Conservation (phyloP, 2,329 filamentous ascomycete species). For the Alternaria postmessia region DNA sequence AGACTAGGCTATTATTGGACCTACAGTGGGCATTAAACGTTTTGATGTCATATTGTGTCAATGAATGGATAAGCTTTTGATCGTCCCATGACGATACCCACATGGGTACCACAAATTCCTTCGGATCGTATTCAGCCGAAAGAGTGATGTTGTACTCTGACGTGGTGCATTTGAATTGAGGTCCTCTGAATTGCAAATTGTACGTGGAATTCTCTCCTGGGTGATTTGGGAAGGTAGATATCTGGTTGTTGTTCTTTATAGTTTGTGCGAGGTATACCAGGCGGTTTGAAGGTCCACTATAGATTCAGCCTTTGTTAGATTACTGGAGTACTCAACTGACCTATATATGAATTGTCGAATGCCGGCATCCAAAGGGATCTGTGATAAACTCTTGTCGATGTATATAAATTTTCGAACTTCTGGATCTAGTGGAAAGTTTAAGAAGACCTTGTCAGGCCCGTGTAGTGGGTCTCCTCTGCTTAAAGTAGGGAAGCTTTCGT, state of each 20-base stretch:
- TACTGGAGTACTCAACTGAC: not conserved
- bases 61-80: not conserved
- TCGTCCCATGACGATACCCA: too few relatives aligned
- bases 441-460: too few relatives aligned
- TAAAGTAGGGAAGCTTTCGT: not conserved
- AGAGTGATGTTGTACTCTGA: not conserved
- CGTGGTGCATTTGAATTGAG: not conserved
- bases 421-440: too few relatives aligned
- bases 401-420: too few relatives aligned
- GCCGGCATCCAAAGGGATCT: too few relatives aligned
- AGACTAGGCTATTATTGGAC: not conserved
- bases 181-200: not conserved
- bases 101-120: not conserved
- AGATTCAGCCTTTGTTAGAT: not conserved
- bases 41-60: not conserved
- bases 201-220: not conserved
- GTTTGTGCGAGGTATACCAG: not conserved
- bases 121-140: too few relatives aligned
- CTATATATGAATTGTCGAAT: not conserved
- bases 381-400: too few relatives aligned
- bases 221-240: not conserved
- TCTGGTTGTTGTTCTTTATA: not conserved
- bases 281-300: not conserved
- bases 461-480: not conserved
- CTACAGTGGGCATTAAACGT: not conserved